Percentiles rank a stretch among this genome's conserved stretches.
phyloP scores from a whole-genome alignment of 306 rosid species.

The Glycyrrhiza uralensis region DNA sequence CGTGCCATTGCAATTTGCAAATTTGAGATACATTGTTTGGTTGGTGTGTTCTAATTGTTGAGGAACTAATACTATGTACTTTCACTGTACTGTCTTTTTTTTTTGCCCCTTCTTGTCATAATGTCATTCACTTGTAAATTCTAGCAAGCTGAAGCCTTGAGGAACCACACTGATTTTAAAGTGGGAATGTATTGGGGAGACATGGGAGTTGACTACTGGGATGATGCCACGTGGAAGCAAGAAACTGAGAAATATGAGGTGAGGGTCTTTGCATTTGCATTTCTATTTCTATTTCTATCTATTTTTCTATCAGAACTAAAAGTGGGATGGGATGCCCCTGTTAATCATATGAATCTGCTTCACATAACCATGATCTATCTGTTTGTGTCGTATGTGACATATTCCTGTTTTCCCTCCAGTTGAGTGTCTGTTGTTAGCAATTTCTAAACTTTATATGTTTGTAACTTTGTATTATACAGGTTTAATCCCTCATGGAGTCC shows the following conservation, averaged over 20 bases:
- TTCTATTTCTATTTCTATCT: too few species aligned
- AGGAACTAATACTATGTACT: neutral
- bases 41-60: neutral
- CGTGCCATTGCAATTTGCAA: neutral
- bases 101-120: neutral
- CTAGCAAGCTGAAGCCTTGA: constrained; percentile 76
- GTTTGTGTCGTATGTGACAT: neutral
- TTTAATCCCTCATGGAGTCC: neutral
- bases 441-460: neutral
- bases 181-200: constrained; percentile 76
- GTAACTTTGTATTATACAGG: constrained; percentile 2
- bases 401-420: neutral
- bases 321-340: too few species aligned
- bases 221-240: constrained; percentile 44
- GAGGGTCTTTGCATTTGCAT: constrained; percentile 6
- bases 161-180: constrained; percentile 60
- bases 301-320: neutral
- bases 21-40: neutral
- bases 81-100: neutral
- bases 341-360: neutral
- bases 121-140: neutral
- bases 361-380: neutral
- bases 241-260: constrained; percentile 67
- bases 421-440: neutral
- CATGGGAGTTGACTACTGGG: constrained; percentile 77